Conservation (phyloP, 164 flowering plant genomes). For the Magnolia sinica region DNA sequence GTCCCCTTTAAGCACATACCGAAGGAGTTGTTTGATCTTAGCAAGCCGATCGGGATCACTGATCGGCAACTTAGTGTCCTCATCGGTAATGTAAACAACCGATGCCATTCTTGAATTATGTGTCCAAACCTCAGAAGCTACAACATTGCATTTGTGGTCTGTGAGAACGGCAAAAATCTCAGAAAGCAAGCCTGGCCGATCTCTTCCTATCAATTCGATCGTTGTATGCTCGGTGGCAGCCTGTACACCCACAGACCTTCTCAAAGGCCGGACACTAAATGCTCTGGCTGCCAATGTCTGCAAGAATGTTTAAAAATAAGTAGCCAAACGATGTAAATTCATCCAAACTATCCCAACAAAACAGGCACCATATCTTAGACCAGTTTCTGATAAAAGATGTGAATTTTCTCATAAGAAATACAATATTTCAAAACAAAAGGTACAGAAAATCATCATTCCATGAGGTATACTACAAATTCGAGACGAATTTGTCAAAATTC, state of each 20-base stretch:
- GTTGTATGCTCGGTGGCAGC: slow-evolving; percentile 62
- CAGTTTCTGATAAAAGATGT: background rate
- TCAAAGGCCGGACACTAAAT: slow-evolving; percentile 50
- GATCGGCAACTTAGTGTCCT: slow-evolving; percentile 49
- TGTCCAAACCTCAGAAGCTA: slow-evolving; percentile 93
- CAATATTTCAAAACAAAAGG: too few relatives aligned
- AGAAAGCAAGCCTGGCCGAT: slow-evolving; percentile 87
- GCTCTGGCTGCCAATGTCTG: slow-evolving; percentile 71
- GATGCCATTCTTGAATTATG: slow-evolving; percentile 97
- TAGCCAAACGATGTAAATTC: slow-evolving; percentile 4
- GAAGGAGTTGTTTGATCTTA: slow-evolving; percentile 65
- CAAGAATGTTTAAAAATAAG: slow-evolving; percentile 15
- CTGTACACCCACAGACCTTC: slow-evolving; percentile 75
- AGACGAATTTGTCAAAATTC: too few relatives aligned
- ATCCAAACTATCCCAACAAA: background rate
- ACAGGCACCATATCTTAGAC: background rate
- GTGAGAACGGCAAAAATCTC: slow-evolving; percentile 88
- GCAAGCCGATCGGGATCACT: slow-evolving; percentile 55
- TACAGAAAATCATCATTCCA: too few relatives aligned
- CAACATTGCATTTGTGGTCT: slow-evolving; percentile 86
- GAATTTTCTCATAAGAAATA: too few relatives aligned
- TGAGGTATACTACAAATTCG: too few relatives aligned
- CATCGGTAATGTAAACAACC: slow-evolving; percentile 79
- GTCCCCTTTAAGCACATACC: slow-evolving; percentile 64
- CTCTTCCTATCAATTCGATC: slow-evolving; percentile 80